A percentile compares a stretch with the other conserved stretches of the same genome.
These are phyloP conservation scores for Monosporascus sp. DNA, from an alignment of 2,329 filamentous ascomycete species.

Conservation along the genomic window DNA sequence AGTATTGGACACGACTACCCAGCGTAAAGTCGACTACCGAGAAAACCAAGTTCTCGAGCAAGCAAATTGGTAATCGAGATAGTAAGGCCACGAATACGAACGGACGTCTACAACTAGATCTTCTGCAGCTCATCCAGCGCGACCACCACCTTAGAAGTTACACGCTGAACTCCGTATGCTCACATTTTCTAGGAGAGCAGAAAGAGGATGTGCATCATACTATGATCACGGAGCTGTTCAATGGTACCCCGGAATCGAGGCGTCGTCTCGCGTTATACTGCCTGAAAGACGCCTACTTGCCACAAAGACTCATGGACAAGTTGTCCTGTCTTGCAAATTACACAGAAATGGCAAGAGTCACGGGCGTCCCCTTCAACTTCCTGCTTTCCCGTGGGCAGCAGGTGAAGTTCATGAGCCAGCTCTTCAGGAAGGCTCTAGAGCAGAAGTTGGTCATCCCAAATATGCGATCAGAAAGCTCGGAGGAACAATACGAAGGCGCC, in stretches of 20 bases:
- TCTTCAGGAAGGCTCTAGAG: slow-evolving; percentile 91
- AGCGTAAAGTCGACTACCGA: slow-evolving; percentile 66
- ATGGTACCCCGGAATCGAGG: slow-evolving; percentile 88
- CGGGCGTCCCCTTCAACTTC: slow-evolving; percentile 95
- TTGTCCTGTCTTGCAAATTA: slow-evolving; percentile 98
- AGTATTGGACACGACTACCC: slow-evolving; percentile 80
- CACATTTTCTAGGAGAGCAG: slow-evolving; percentile 92
- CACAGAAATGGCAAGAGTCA: slow-evolving; percentile 99
- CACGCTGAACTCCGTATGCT: slow-evolving; percentile 91
- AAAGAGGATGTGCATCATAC: slow-evolving; percentile 99
- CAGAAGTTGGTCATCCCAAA: slow-evolving; percentile 95
- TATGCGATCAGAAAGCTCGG: slow-evolving; percentile 60
- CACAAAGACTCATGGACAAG: slow-evolving; percentile 93
- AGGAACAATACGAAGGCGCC: slow-evolving; percentile 94
- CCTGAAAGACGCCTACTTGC: slow-evolving; percentile 93
- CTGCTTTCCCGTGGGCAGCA: slow-evolving; percentile 90
- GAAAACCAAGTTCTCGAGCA: slow-evolving; percentile 87
- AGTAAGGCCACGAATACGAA: slow-evolving; percentile 94
- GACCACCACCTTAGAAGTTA: slow-evolving; percentile 96
- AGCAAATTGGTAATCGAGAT: slow-evolving; percentile 96
- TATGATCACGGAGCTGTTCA: slow-evolving; percentile 98
- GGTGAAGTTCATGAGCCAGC: slow-evolving; percentile 94
- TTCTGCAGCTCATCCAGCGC: slow-evolving; percentile 90
- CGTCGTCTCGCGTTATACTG: slow-evolving; percentile 92
- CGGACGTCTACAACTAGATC: slow-evolving; percentile 84